phyloP scores from a whole-genome alignment of 1,139 yeast species.

The Wickerhamiella infanticola region DNA sequence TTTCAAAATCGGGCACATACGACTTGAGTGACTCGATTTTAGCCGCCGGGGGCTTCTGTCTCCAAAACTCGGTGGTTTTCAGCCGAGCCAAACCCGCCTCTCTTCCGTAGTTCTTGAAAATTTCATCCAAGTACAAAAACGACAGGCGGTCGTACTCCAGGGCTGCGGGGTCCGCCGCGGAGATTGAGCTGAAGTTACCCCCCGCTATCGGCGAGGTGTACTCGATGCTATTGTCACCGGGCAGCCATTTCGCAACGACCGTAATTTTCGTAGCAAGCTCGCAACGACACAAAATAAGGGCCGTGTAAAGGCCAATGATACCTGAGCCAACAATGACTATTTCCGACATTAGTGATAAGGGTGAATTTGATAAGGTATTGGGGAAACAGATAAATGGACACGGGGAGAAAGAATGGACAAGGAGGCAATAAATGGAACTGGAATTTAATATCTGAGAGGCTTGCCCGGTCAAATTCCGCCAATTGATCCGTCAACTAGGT shows the following conservation, averaged over 20 bases:
- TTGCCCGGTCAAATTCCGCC: too few species aligned
- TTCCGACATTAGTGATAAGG: constrained; percentile 1
- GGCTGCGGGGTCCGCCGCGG: constrained; percentile 40
- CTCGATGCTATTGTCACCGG: constrained; percentile 56
- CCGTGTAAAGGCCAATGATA: constrained; percentile 54
- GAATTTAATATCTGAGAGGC: too few species aligned
- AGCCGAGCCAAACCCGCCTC: constrained; percentile 40
- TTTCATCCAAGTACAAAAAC: constrained; percentile 31
- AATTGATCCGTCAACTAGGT: too few species aligned
- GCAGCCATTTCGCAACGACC: constrained; percentile 46
- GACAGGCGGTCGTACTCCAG: constrained; percentile 40
- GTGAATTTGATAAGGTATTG: too few species aligned
- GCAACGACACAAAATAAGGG: constrained; percentile 33
- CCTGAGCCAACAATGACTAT: constrained; percentile 35
- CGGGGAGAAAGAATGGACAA: too few species aligned
- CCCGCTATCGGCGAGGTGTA: constrained; percentile 51
- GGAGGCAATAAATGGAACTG: too few species aligned
- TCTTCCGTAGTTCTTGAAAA: constrained; percentile 39
- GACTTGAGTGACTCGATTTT: constrained; percentile 31
- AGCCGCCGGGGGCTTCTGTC: constrained; percentile 24
- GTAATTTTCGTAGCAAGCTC: constrained; percentile 35
- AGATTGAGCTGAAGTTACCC: constrained; percentile 45
- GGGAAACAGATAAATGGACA: too few species aligned
- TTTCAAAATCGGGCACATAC: constrained; percentile 33
- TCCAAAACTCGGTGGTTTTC: constrained; percentile 38